phyloP scores from a whole-genome alignment of 805 yeast genomes.

The Lipomyces japonicus region DNA sequence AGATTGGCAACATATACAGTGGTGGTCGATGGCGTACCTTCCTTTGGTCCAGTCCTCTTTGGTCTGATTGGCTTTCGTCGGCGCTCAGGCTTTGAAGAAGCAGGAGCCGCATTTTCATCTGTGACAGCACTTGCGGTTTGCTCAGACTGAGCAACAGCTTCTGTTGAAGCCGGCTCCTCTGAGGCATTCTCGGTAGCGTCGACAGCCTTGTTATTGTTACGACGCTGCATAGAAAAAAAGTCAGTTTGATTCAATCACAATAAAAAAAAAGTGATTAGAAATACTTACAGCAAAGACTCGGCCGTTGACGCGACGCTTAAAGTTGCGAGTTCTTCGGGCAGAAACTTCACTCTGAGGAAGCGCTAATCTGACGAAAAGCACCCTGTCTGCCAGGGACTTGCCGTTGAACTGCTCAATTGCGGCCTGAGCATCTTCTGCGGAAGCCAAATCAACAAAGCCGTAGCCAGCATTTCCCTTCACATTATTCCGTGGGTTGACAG shows the following conservation, averaged over 20 bases:
- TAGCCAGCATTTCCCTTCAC: conserved; percentile 48
- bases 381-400: conserved; percentile 38
- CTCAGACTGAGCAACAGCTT: conserved; percentile 4
- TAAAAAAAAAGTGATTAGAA: neutral
- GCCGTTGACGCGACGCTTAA: conserved; percentile 7
- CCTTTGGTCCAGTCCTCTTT: conserved; percentile 37
- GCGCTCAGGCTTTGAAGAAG: conserved; percentile 4
- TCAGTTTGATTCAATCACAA: neutral
- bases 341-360: conserved; percentile 18
- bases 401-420: conserved; percentile 44
- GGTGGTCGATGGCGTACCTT: conserved; percentile 53
- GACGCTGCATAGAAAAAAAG: neutral
- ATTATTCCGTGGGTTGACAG: conserved; percentile 43
- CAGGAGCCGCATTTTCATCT: conserved; percentile 7
- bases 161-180: neutral
- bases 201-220: conserved; percentile 1
- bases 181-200: neutral
- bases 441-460: conserved; percentile 50
- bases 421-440: conserved; percentile 42
- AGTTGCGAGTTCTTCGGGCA: conserved; percentile 7
- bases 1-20: conserved; percentile 63
- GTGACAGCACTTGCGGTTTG: neutral
- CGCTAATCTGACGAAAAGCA: conserved; percentile 23
- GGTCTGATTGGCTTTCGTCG: conserved; percentile 19
- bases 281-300: conserved; percentile 1